A percentile compares a stretch with the other conserved stretches of the same genome.
Evolutionary conservation across 2,329 filamentous ascomycete species (phyloP).

Genomic region (Fusarium musae): DNA sequence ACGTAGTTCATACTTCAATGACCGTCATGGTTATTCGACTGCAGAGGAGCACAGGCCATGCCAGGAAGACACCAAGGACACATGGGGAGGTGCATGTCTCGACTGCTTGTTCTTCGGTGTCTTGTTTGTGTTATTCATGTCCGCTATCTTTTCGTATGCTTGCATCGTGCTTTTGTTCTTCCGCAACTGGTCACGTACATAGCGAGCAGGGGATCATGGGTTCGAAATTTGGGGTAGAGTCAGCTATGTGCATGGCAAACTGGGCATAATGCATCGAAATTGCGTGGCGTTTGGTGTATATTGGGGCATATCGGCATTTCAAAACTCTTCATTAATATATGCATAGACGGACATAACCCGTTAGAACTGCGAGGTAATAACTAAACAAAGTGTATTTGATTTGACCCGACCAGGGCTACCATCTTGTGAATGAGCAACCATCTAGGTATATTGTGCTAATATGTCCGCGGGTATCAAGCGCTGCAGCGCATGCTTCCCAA

Average conservation of each 20-base stretch:
- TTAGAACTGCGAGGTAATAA: background rate
- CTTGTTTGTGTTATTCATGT: background rate
- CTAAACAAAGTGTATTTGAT: background rate
- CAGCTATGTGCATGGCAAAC: background rate
- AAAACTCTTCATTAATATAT: background rate
- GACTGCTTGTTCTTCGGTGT: background rate
- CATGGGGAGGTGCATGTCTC: background rate
- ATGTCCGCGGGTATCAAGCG: slow-evolving; percentile 15
- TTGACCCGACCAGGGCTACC: background rate
- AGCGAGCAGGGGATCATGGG: background rate
- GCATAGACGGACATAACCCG: background rate
- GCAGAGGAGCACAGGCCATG: background rate
- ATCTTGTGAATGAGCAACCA: background rate
- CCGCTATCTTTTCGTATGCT: background rate
- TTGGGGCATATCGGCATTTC: background rate
- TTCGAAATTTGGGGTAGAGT: background rate
- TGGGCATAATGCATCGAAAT: background rate
- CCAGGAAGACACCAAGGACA: background rate
- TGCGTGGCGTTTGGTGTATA: background rate
- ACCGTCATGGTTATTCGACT: background rate
- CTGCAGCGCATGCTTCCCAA: slow-evolving; percentile 11
- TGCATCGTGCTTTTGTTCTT: background rate
- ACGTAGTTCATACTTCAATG: background rate
- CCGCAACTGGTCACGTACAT: background rate
- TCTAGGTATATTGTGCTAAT: slow-evolving; percentile 18